phyloP scores from a whole-genome alignment of 495 filamentous ascomycete species.

The Venustampulla echinocandica region DNA sequence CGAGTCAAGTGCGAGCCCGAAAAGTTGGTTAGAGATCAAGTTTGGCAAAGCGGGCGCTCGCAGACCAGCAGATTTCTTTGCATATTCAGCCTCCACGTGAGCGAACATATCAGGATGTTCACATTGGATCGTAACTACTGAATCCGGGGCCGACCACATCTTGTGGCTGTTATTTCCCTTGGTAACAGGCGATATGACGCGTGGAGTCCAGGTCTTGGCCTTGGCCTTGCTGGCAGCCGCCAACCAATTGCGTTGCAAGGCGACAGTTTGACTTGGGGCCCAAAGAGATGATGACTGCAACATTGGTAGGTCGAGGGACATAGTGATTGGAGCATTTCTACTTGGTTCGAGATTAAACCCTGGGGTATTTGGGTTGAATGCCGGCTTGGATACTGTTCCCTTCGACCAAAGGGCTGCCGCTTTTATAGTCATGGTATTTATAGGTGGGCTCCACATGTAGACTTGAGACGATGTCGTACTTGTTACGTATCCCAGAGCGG shows the following conservation, averaged over 20 bases:
- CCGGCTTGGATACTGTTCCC: not conserved
- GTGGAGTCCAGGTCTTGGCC: conserved; percentile 7
- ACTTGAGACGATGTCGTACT: not conserved
- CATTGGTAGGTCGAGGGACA: not conserved
- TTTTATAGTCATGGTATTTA: not conserved
- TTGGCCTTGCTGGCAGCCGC: not conserved
- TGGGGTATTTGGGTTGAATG: not conserved
- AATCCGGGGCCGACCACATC: conserved; percentile 5
- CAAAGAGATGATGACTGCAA: conserved; percentile 10
- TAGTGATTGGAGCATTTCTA: not conserved
- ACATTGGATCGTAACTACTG: not conserved
- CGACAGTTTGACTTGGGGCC: not conserved
- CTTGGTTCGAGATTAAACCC: not conserved
- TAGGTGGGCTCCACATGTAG: conserved; percentile 1
- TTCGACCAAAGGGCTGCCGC: not conserved
- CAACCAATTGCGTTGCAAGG: conserved; percentile 9
- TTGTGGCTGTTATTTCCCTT: not conserved
- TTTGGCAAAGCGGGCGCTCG: not conserved
- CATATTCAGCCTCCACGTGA: conserved; percentile 2
- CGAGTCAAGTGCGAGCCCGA: not conserved
- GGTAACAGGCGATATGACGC: not conserved
- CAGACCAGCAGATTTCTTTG: not conserved
- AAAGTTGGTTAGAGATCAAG: conserved; percentile 12
- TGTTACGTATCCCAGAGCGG: conserved; percentile 10
- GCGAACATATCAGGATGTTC: conserved; percentile 13